Evolutionary conservation across 192 early-diverging fungal species (phyloP), one percentile per base, ranked within the genome.

Genomic region (Chytriomyces hyalinus): DNA sequence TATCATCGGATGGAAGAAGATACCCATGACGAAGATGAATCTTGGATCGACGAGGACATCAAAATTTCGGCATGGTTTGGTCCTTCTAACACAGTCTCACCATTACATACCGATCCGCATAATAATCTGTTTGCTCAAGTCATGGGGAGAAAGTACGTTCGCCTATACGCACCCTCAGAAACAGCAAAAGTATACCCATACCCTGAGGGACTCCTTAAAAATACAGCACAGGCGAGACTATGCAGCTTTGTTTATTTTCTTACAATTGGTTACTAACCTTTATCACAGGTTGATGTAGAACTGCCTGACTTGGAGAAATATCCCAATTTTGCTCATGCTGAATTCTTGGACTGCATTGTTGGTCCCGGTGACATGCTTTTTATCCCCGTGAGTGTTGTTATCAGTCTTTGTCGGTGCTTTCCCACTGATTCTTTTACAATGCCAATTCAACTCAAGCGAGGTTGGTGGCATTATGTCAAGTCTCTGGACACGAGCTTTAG

Each of bases 381-480:
- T 73, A 95, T 97, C 63, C 96, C 96, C 24, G 91, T 94, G 84
- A 86, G 92, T 84, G 20, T 20, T 57, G 20, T 20, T 9, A 65
- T 69, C 11, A 9, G 17, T 47, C 26, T 8, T 62, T 68, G 20
- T 26, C 50, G 65, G 47, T 9, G 17, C 36, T 45, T 5, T 28
- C n/a, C 5, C 2, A 5, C 11, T 13, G 2, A 46, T 59, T 0
- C 8, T 50, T 36, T 24, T 65, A 20, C 20, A 36, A 36, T 36
- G 36, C 28, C 60, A 20, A 6, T 43, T 51, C 46, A 49, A 46
- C 64, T 80, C 73, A 67, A 78, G 44, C 86, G 36, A 36, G 36
- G 87, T 6, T 97, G 94, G 92, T 97, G 95, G 95, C 95, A 97
- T 77, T 94, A 92, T 78, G 92, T 97, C 44, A 84, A 87, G 65